These are phyloP conservation scores for Pythium aristosporum DNA, from an alignment of 352 stramenopile genomes.

Conservation along the genomic window DNA sequence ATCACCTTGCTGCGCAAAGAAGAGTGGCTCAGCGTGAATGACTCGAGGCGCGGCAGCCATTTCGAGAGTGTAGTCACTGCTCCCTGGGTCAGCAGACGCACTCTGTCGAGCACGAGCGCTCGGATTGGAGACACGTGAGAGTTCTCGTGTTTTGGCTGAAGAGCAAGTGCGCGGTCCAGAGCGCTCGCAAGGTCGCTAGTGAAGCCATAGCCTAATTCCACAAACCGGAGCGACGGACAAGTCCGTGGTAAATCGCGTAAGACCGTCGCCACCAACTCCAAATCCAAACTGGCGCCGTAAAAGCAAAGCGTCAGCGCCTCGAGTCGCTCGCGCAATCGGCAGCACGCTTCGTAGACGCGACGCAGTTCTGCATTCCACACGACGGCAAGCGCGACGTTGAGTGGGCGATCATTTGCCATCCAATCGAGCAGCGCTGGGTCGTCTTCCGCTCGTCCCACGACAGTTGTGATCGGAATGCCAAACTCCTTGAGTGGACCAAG, in stretches of 20 bases:
- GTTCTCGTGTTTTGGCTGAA: no score
- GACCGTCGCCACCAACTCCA: neutral
- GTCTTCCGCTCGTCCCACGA: neutral
- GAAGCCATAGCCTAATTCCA: neutral
- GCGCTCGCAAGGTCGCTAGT: neutral
- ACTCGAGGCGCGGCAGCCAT: neutral
- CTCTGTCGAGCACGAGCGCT: no score
- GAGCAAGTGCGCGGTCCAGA: no score
- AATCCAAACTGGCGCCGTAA: neutral
- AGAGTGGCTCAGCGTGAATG: neutral
- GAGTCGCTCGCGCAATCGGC: neutral
- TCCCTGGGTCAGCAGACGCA: no score
- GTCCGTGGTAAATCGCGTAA: neutral
- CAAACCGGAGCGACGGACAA: neutral
- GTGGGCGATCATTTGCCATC: neutral
- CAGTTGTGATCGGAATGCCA: neutral
- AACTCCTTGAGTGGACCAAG: neutral
- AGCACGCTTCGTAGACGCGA: neutral
- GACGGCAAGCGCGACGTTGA: neutral
- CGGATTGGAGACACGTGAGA: no score
- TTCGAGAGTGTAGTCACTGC: no score
- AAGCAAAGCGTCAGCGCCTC: neutral
- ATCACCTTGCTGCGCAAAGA: no score
- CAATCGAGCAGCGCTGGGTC: neutral
- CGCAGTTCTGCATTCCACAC: neutral